Evolutionary conservation across 495 filamentous ascomycete species (phyloP).

Genomic region (Aspergillus egyptiacus): DNA sequence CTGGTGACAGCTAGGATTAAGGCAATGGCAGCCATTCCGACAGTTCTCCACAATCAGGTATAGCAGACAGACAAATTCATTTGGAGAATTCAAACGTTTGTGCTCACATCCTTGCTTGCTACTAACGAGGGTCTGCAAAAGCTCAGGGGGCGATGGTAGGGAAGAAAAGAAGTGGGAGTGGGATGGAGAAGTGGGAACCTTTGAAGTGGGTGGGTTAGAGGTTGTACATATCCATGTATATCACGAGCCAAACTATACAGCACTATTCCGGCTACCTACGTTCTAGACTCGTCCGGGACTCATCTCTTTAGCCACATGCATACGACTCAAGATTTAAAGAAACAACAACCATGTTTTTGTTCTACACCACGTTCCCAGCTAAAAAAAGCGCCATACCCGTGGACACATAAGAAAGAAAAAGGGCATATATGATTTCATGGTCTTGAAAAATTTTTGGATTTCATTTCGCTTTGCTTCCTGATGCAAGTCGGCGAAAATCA

Average conservation of each 20-base stretch:
- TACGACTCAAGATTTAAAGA: too few species aligned
- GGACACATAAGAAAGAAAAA: slow-evolving; percentile 18
- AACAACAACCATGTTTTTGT: slow-evolving; percentile 13
- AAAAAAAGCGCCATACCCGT: slow-evolving; percentile 29
- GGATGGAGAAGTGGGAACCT: too few species aligned
- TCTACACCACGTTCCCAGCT: slow-evolving; percentile 27
- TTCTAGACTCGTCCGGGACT: slow-evolving; percentile 9
- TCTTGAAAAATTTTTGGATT: slow-evolving; percentile 36
- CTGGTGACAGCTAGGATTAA: slow-evolving; percentile 44
- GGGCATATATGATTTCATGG: slow-evolving; percentile 31
- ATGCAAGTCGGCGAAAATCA: slow-evolving; percentile 45
- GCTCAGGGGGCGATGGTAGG: neutral
- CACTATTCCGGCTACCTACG: too few species aligned
- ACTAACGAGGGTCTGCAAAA: neutral
- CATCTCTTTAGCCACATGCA: neutral
- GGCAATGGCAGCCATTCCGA: slow-evolving; percentile 26
- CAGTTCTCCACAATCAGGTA: slow-evolving; percentile 9
- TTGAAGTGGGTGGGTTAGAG: too few species aligned
- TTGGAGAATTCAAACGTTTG: slow-evolving; percentile 1
- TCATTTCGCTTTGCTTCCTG: slow-evolving; percentile 41
- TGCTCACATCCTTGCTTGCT: slow-evolving; percentile 34
- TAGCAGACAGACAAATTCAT: neutral
- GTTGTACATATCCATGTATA: too few species aligned
- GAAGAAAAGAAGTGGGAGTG: neutral
- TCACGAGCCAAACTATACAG: slow-evolving; percentile 6